A percentile compares a stretch with the other conserved stretches of the same genome.
phyloP scores from a whole-genome alignment of 768 basidiomycete genomes.

The Stropharia rugosoannulata region DNA sequence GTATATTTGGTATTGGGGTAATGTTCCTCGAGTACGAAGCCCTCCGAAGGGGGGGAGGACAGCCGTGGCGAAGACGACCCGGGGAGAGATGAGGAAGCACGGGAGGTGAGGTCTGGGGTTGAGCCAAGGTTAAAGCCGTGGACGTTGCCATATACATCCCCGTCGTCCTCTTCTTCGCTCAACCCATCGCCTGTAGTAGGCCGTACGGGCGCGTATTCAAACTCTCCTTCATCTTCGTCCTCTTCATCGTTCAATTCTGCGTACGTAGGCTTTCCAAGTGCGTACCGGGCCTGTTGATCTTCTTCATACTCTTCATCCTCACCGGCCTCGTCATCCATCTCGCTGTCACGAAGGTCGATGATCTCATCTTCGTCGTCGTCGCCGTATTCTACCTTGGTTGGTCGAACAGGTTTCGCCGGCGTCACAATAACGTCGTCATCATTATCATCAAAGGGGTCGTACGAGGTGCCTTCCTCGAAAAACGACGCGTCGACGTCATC shows the following conservation, averaged over 20 bases:
- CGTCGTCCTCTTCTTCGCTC: constrained; percentile 20
- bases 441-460: constrained; percentile 21
- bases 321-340: constrained; percentile 2
- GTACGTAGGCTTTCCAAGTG: not conserved
- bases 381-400: constrained; percentile 12
- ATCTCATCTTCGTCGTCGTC: constrained; percentile 7
- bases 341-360: constrained; percentile 9
- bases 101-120: constrained; percentile 20
- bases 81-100: constrained; percentile 13
- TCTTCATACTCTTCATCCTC: constrained; percentile 12
- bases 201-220: not conserved
- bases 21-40: constrained; percentile 15
- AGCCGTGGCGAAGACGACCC: constrained; percentile 14
- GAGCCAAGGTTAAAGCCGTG: constrained; percentile 8
- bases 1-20: constrained; percentile 29
- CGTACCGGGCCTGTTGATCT: constrained; percentile 9
- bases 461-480: constrained; percentile 12
- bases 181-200: not conserved
- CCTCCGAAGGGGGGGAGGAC: constrained; percentile 7
- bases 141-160: constrained; percentile 10
- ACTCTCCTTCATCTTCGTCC: constrained; percentile 7
- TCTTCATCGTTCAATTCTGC: constrained; percentile 7
- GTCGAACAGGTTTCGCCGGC: not conserved
- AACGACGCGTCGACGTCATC: constrained; percentile 18
- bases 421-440: constrained; percentile 16